Conservation (phyloP, 2,329 filamentous ascomycete genomes). For the Talaromyces verruculosus region DNA sequence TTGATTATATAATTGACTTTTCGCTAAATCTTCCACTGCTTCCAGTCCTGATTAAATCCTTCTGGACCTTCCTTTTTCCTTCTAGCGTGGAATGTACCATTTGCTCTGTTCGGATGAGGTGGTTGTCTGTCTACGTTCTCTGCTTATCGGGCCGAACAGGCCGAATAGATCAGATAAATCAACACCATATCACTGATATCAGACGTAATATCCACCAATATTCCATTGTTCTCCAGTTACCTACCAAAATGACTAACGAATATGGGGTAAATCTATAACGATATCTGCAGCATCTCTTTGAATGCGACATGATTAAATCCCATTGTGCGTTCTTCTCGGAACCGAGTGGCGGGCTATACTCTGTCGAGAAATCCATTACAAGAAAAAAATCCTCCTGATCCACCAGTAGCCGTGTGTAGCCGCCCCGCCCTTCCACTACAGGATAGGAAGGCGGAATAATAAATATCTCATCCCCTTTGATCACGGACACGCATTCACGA, state of each 20-base stretch:
- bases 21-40: neutral
- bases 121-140: neutral
- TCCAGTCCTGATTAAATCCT: neutral
- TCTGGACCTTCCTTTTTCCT: slow-evolving; percentile 11
- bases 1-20: slow-evolving; percentile 1
- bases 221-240: neutral
- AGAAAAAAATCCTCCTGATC: neutral
- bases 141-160: neutral
- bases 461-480: neutral
- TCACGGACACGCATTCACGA: neutral
- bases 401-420: neutral
- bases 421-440: neutral
- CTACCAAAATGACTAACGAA: neutral
- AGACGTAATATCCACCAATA: neutral
- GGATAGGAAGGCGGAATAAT: slow-evolving; percentile 1
- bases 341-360: neutral
- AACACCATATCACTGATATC: neutral
- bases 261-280: neutral
- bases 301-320: neutral
- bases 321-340: neutral
- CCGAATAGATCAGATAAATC: neutral
- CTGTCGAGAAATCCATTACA: slow-evolving; percentile 5
- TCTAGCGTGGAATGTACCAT: neutral
- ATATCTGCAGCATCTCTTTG: neutral
- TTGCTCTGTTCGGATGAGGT: neutral